Percentiles rank a stretch among this genome's conserved stretches.
Conservation (phyloP, 306 rosid species). For the Cucurbita maxima region DNA sequence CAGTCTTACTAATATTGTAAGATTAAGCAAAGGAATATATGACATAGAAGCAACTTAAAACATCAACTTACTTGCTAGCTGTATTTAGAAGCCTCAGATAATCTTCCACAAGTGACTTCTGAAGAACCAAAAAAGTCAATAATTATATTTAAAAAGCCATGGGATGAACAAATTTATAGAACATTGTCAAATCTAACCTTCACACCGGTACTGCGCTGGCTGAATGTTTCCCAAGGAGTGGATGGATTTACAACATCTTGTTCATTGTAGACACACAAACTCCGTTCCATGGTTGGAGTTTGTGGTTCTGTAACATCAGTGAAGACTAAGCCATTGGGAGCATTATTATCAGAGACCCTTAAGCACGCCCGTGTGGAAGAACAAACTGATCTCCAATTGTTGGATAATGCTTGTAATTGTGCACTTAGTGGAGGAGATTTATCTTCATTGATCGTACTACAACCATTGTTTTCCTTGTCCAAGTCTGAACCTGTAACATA, state of each 20-base stretch:
- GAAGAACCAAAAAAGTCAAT: slow-evolving; percentile 2
- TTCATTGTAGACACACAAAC: slow-evolving; percentile 12
- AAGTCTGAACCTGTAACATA: slow-evolving; percentile 20
- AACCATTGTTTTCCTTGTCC: slow-evolving; percentile 29
- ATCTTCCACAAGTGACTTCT: slow-evolving; percentile 49
- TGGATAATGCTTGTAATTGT: slow-evolving; percentile 48
- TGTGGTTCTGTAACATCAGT: slow-evolving; percentile 34
- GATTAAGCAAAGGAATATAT: background rate
- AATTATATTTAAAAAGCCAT: background rate
- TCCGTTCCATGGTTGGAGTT: slow-evolving; percentile 35
- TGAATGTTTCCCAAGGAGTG: slow-evolving; percentile 65
- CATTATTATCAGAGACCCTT: slow-evolving; percentile 16
- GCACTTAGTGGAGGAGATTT: slow-evolving; percentile 63
- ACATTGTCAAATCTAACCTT: slow-evolving; percentile 35
- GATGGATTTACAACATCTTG: slow-evolving; percentile 18
- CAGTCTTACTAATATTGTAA: background rate
- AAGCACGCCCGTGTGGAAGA: slow-evolving; percentile 27
- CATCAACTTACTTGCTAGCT: slow-evolving; percentile 58
- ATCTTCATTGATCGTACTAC: slow-evolving; percentile 9
- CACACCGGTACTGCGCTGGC: slow-evolving; percentile 34
- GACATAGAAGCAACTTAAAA: background rate
- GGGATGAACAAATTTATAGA: background rate
- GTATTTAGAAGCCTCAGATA: slow-evolving; percentile 53
- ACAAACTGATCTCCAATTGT: slow-evolving; percentile 24
- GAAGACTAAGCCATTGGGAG: slow-evolving; percentile 18